These are phyloP conservation scores for Neurospora tetrasperma DNA, from an alignment of 495 filamentous ascomycete genomes.

Conservation along the genomic window DNA sequence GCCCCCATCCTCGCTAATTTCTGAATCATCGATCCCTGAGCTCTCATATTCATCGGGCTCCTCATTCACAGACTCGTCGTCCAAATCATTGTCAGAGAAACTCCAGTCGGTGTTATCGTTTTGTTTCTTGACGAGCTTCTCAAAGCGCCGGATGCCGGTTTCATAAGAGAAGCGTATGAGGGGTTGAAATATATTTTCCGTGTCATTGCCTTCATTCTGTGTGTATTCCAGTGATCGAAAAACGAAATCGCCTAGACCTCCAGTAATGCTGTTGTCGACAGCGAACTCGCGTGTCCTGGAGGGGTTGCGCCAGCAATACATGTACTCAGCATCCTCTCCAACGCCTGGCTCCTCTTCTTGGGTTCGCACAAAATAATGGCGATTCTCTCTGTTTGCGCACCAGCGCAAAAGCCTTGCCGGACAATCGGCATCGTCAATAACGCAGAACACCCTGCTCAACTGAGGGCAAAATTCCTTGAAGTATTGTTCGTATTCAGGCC, in stretches of 20 bases:
- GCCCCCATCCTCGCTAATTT: conserved; percentile 7
- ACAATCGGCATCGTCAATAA: background rate
- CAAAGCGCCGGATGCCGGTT: conserved; percentile 1
- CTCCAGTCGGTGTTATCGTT: background rate
- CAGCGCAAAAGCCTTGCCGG: conserved; percentile 10
- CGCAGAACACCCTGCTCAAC: no score
- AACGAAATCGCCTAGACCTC: background rate
- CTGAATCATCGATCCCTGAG: conserved; percentile 22
- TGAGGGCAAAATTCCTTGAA: no score
- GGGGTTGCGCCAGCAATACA: conserved; percentile 28
- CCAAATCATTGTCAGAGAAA: background rate
- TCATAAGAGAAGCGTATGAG: conserved; percentile 16
- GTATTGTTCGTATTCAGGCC: no score
- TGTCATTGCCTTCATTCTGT: no score
- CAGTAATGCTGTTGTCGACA: background rate
- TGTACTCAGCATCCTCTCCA: conserved; percentile 4
- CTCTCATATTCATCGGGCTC: conserved; percentile 22
- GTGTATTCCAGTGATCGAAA: no score
- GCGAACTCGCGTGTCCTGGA: background rate
- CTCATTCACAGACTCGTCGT: background rate
- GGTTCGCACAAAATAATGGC: conserved; percentile 8
- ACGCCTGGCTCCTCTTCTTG: conserved; percentile 10
- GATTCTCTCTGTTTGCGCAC: conserved; percentile 16
- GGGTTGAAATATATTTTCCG: background rate
- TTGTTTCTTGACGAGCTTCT: background rate